Conservation (phyloP, 352 stramenopile species). For the Peronosclerospora sorghi region DNA sequence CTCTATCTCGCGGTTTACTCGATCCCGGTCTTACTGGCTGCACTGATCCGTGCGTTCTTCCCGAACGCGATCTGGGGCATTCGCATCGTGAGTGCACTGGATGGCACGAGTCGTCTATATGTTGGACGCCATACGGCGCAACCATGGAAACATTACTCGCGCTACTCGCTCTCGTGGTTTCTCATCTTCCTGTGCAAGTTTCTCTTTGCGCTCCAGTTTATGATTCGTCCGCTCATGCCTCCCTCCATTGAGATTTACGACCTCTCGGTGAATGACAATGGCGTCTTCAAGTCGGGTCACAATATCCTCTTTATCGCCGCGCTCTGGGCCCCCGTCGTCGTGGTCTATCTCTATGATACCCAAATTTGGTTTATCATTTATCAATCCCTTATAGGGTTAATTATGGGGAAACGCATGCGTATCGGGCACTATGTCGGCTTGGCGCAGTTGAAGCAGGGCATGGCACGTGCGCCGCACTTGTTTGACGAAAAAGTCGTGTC, state of each 20-base stretch:
- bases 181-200: slow-evolving; percentile 74
- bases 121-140: slow-evolving; percentile 67
- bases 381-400: slow-evolving; percentile 62
- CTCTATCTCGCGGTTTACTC: slow-evolving; percentile 52
- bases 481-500: slow-evolving; percentile 70
- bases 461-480: slow-evolving; percentile 44
- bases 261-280: slow-evolving; percentile 38
- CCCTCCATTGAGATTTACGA: slow-evolving; percentile 68
- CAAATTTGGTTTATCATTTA: slow-evolving; percentile 84
- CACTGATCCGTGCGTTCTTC: slow-evolving; percentile 44
- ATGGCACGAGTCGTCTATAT: slow-evolving; percentile 66
- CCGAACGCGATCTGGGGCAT: slow-evolving; percentile 45
- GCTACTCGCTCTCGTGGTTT: slow-evolving; percentile 61
- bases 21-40: slow-evolving; percentile 37
- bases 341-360: slow-evolving; percentile 82
- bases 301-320: slow-evolving; percentile 74
- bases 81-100: slow-evolving; percentile 42
- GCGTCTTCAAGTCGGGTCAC: slow-evolving; percentile 54
- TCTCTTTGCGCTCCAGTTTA: slow-evolving; percentile 67
- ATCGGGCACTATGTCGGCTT: slow-evolving; percentile 66
- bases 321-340: slow-evolving; percentile 64
- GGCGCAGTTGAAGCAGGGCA: slow-evolving; percentile 48
- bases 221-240: slow-evolving; percentile 72
- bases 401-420: slow-evolving; percentile 64
- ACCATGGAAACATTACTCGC: slow-evolving; percentile 40